phyloP scores from a whole-genome alignment of 139 green algal species.

The Volvox africanus region DNA sequence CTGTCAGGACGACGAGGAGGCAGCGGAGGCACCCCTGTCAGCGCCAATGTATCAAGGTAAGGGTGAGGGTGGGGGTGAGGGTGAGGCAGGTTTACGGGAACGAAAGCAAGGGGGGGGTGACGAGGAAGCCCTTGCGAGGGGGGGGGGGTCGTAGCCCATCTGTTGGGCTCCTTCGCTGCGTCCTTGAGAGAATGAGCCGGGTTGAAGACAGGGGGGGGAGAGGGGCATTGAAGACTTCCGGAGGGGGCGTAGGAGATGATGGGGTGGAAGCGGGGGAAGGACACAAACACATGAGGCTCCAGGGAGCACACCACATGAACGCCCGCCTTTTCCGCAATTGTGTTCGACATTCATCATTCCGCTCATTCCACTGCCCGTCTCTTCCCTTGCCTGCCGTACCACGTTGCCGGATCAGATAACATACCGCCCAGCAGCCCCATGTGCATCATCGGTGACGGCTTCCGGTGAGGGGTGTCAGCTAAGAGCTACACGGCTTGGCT shows the following conservation, averaged over 20 bases:
- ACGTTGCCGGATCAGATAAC: slow-evolving; percentile 13
- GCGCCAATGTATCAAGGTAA: slow-evolving; percentile 21
- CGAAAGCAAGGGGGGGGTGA: background rate
- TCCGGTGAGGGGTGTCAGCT: slow-evolving; percentile 14
- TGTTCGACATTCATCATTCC: background rate
- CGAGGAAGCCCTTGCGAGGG: no score
- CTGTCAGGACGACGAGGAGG: background rate
- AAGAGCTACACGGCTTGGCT: no score
- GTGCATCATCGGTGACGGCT: slow-evolving; percentile 27
- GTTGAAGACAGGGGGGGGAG: no score
- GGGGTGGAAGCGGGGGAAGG: background rate
- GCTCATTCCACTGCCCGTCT: background rate
- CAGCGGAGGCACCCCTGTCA: background rate
- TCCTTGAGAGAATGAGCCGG: no score
- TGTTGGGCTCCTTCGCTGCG: no score
- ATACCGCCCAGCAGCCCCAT: slow-evolving; percentile 18
- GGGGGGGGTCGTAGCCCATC: no score
- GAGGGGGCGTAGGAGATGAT: background rate
- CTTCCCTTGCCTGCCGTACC: background rate
- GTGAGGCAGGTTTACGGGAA: background rate
- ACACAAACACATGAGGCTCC: no score
- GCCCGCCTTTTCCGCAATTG: no score
- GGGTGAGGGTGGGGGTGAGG: background rate
- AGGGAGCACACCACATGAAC: no score
- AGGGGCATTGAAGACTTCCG: no score